Evolutionary conservation across 805 yeast genomes (phyloP).

Genomic region (Metschnikowia lachancei): DNA sequence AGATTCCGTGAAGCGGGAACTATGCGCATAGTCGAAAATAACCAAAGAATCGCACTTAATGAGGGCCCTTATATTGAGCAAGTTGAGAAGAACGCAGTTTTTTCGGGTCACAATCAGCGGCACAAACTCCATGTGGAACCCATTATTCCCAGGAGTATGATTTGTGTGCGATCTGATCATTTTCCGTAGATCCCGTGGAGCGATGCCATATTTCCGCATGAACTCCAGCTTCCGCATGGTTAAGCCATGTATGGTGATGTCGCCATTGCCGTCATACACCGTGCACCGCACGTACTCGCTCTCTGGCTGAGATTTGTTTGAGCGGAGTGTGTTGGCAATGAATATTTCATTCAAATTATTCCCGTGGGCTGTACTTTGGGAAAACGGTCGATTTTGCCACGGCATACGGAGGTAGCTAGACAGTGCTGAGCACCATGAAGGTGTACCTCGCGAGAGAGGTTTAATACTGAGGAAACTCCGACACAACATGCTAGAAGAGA

Average conservation of each 20-base stretch:
- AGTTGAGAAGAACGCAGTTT: slow-evolving; percentile 45
- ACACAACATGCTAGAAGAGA: too few species aligned
- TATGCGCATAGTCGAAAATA: slow-evolving; percentile 37
- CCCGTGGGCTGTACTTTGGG: neutral
- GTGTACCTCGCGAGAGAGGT: neutral
- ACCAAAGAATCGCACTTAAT: slow-evolving; percentile 52
- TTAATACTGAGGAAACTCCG: neutral
- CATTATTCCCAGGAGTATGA: slow-evolving; percentile 15
- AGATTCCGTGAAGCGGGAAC: slow-evolving; percentile 37
- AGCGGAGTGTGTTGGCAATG: slow-evolving; percentile 19
- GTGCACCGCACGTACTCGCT: slow-evolving; percentile 46
- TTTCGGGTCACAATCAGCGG: slow-evolving; percentile 52
- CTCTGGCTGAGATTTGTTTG: slow-evolving; percentile 22
- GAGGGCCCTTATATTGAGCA: slow-evolving; percentile 50
- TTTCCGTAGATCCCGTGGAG: slow-evolving; percentile 60
- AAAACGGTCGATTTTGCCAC: neutral
- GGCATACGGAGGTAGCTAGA: neutral
- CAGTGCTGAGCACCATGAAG: neutral
- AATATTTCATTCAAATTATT: slow-evolving; percentile 16
- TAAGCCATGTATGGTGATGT: slow-evolving; percentile 43
- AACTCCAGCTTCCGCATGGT: slow-evolving; percentile 45
- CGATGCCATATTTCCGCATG: slow-evolving; percentile 44
- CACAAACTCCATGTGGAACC: slow-evolving; percentile 47
- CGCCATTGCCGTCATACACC: slow-evolving; percentile 47
- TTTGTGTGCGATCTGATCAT: slow-evolving; percentile 32